A percentile compares a stretch with the other conserved stretches of the same genome.
phyloP scores from a whole-genome alignment of 2,329 filamentous ascomycete species.

The Trichoderma endophyticum region DNA sequence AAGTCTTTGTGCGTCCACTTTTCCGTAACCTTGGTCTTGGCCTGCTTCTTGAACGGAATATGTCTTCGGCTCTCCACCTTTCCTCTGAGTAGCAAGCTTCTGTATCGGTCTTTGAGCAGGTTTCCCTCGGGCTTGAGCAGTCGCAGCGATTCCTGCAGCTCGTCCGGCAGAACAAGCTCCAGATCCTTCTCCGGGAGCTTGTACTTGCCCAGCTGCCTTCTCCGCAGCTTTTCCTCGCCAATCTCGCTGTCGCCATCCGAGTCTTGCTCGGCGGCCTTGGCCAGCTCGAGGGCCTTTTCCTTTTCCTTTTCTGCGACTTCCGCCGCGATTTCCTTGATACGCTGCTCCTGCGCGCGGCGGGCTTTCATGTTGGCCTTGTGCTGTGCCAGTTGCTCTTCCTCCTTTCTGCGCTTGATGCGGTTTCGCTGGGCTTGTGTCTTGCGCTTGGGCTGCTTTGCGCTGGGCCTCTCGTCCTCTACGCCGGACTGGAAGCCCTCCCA shows the following conservation, averaged over 20 bases:
- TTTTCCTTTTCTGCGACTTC: conserved; percentile 59
- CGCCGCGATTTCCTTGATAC: conserved; percentile 67
- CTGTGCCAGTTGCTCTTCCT: conserved; percentile 72
- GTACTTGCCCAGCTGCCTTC: conserved; percentile 69
- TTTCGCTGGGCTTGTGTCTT: conserved; percentile 88
- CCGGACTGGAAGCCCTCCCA: conserved; percentile 91
- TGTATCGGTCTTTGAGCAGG: conserved; percentile 84
- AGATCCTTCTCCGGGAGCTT: conserved; percentile 75
- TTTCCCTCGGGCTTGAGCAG: conserved; percentile 94
- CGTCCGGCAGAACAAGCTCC: conserved; percentile 76
- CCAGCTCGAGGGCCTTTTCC: conserved; percentile 41
- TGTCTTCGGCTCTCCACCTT: conserved; percentile 82
- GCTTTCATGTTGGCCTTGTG: conserved; percentile 74
- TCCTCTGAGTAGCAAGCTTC: conserved; percentile 82
- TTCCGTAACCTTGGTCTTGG: conserved; percentile 78
- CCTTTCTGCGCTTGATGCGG: conserved; percentile 82
- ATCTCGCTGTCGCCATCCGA: conserved; percentile 54
- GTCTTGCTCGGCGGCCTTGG: conserved; percentile 31
- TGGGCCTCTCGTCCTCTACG: conserved; percentile 61
- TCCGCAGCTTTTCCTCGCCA: conserved; percentile 63
- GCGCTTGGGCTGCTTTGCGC: conserved; percentile 68
- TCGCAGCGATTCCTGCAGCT: conserved; percentile 77
- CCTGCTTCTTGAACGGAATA: conserved; percentile 77
- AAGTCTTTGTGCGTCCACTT: conserved; percentile 99
- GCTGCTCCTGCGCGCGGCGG: conserved; percentile 67